A percentile compares a stretch with the other conserved stretches of the same genome.
Conservation (phyloP, 2,329 filamentous ascomycete genomes). For the Endoconidiophora polonica region DNA sequence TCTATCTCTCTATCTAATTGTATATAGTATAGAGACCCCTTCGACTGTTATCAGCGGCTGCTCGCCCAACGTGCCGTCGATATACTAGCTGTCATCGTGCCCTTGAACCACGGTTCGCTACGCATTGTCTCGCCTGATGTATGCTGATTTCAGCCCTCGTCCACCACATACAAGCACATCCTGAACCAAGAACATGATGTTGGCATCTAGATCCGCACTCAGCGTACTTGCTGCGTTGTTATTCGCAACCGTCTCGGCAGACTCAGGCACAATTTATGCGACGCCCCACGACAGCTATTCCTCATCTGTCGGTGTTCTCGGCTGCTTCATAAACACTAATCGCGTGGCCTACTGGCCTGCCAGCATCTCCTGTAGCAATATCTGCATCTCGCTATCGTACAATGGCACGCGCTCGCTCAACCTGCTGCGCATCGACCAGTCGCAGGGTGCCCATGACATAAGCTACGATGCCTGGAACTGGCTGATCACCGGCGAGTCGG, state of each 20-base stretch:
- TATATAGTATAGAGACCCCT: too few species aligned
- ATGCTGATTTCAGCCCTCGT: too few species aligned
- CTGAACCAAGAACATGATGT: too few species aligned
- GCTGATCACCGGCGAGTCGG: conserved; percentile 33
- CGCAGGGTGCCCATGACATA: conserved; percentile 40
- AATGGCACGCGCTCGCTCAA: conserved; percentile 30
- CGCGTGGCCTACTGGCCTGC: conserved; percentile 44
- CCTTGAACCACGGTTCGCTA: too few species aligned
- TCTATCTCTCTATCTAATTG: too few species aligned
- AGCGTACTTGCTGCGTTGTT: conserved; percentile 1
- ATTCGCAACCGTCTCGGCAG: conserved; percentile 15
- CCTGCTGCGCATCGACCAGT: conserved; percentile 41
- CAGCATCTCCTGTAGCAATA: conserved; percentile 34
- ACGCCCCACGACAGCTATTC: conserved; percentile 42
- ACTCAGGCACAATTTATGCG: conserved; percentile 20
- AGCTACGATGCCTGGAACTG: conserved; percentile 46
- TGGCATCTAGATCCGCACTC: too few species aligned
- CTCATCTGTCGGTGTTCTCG: conserved; percentile 39
- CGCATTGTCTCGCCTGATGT: too few species aligned
- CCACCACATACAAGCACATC: too few species aligned
- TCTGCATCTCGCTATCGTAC: conserved; percentile 38
- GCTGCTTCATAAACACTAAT: conserved; percentile 44
- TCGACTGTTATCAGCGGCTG: too few species aligned
- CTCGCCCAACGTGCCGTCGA: too few species aligned
- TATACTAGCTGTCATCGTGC: too few species aligned